Conservation (phyloP, 2,329 filamentous ascomycete species). For the Hortaea werneckii region DNA sequence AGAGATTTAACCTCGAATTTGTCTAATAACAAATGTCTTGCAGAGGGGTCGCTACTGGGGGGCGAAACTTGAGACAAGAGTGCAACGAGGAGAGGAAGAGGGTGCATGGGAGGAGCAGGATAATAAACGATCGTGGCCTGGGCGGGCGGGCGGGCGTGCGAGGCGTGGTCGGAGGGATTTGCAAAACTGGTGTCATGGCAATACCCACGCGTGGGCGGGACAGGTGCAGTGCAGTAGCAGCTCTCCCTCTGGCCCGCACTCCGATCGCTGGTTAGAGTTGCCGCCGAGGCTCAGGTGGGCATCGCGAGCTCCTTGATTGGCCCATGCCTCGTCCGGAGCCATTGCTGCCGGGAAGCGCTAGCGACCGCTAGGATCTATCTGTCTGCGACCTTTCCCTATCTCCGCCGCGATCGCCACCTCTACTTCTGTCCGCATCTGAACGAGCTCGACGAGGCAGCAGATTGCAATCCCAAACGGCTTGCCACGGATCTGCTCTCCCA, state of each 20-base stretch:
- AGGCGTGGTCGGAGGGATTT: not conserved
- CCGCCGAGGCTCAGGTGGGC: not conserved
- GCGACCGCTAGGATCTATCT: too few species aligned
- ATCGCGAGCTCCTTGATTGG: too few species aligned
- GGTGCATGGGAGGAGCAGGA: not conserved
- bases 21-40: constrained; percentile 21
- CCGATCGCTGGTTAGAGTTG: not conserved
- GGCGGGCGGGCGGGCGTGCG: not conserved
- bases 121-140: not conserved
- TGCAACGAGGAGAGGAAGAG: not conserved
- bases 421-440: too few species aligned
- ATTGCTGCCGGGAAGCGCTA: too few species aligned
- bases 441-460: too few species aligned
- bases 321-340: too few species aligned
- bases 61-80: not conserved
- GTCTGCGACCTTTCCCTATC: too few species aligned
- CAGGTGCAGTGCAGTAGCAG: too few species aligned
- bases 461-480: too few species aligned
- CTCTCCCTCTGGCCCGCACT: not conserved
- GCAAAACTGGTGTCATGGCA: not conserved
- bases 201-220: not conserved
- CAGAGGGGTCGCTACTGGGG: constrained; percentile 4
- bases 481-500: too few species aligned
- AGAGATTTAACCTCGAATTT: constrained; percentile 9
- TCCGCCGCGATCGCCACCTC: too few species aligned